These are phyloP conservation scores for Mortierella sp. DNA, from an alignment of 371 early-diverging fungal genomes.

Conservation along the genomic window DNA sequence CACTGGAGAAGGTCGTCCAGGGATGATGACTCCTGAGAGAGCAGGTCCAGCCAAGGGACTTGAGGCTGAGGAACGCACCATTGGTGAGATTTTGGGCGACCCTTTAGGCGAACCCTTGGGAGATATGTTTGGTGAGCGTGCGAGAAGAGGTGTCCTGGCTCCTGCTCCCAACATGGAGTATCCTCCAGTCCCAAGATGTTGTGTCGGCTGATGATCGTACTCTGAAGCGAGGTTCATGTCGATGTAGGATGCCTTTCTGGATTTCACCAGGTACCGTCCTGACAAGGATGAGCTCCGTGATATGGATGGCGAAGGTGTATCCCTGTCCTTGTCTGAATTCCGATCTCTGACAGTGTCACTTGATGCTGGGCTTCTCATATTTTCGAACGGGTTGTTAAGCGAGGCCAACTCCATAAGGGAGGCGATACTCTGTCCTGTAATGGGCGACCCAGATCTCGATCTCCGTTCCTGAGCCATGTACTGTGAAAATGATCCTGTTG, in stretches of 20 bases:
- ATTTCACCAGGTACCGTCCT: conserved; percentile 50
- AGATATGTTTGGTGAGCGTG: conserved; percentile 54
- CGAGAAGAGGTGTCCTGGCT: conserved; percentile 32
- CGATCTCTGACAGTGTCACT: conserved; percentile 43
- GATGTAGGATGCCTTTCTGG: conserved; percentile 54
- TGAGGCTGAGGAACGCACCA: conserved; percentile 50
- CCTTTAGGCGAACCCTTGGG: conserved; percentile 50
- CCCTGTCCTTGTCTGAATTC: conserved; percentile 47
- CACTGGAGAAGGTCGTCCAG: conserved; percentile 39
- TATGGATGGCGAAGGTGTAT: conserved; percentile 53
- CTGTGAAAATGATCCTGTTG: conserved; percentile 53
- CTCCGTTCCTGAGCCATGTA: conserved; percentile 49
- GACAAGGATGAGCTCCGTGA: conserved; percentile 53
- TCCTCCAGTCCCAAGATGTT: conserved; percentile 26
- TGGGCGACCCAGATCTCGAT: conserved; percentile 43
- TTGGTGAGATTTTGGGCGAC: conserved; percentile 53
- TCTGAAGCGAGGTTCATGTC: conserved; percentile 52
- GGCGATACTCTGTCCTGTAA: conserved; percentile 48
- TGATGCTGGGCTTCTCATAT: conserved; percentile 40
- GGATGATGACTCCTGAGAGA: conserved; percentile 33
- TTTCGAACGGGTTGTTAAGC: conserved; percentile 54
- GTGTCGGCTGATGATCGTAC: conserved; percentile 27
- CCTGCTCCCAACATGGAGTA: conserved; percentile 35
- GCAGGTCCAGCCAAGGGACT: conserved; percentile 57
- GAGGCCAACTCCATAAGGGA: conserved; percentile 52